Evolutionary conservation across 345 rosid genomes (phyloP), one percentile per base, ranked within the genome.

Genomic region (Mangifera indica): DNA sequence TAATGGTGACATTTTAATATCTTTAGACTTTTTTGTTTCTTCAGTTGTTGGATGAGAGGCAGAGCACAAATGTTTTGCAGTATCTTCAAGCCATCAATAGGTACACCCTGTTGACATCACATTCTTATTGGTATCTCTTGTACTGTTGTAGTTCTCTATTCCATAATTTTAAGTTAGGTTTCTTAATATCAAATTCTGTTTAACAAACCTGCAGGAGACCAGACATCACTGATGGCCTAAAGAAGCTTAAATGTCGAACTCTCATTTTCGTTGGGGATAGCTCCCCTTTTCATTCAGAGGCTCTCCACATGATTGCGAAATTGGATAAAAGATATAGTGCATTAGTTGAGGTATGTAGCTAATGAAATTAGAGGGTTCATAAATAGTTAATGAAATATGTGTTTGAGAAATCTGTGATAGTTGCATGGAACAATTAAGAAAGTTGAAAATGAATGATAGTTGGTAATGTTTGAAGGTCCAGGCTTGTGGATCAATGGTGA

Each of bases 401-500:
- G 24, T 18, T 37, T 49, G 53, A 49, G 53, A 49, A 49, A 49
- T 49, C 53, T 49, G 15, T 49, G 53, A 17, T 49, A 2, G 42
- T 37, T 5, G 9, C 8, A 6, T 37, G 42, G 7, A 37, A 37
- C 42, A 7, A 37, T 37, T 37, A 37, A 37, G 42, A 9, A 37
- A 29, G 7, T 37, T 37, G 8, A 37, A 37, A 37, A 37, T 37
- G 42, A 37, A 37, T 0, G 8, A 37, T 7, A 37, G 42, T 37
- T 24, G 18, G 29, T 52, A 18, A 26, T 63, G 34, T 22, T 54
- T 57, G 72, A 88, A 95, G 99, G 99, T 96, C 66, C 98, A 89
- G 81, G 87, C 92, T 63, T 93, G 99, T 81, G 99, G 99, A 74
- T 96, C 99, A 55, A 86, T 93, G 96, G 98, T 96, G 83, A 91